phyloP scores from a whole-genome alignment of 768 basidiomycete genomes.

The Fomitopsis pulvina region DNA sequence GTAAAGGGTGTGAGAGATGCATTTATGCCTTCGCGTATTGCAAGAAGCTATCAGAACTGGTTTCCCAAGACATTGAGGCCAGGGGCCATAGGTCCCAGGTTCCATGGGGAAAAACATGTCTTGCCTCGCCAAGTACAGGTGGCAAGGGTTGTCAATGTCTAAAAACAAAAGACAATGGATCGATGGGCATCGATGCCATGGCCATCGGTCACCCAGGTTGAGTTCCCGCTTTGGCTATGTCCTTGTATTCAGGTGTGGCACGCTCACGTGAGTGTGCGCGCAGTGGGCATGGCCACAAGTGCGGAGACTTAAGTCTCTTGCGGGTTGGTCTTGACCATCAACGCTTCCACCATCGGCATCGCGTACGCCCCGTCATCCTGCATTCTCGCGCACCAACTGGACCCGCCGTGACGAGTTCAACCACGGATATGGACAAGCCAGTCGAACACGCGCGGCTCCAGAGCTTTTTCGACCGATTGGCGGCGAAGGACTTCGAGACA shows the following conservation, averaged over 20 bases:
- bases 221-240: neutral
- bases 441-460: neutral
- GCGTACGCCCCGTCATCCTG: neutral
- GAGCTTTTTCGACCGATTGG: conserved; percentile 1
- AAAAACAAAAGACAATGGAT: neutral
- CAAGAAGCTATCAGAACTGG: too few species aligned
- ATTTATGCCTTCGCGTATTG: too few species aligned
- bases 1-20: too few species aligned
- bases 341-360: neutral
- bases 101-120: too few species aligned
- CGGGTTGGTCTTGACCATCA: neutral
- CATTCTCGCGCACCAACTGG: too few species aligned
- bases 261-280: neutral
- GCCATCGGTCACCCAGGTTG: neutral
- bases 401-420: neutral
- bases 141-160: too few species aligned
- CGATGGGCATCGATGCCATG: neutral
- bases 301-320: neutral
- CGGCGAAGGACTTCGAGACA: neutral
- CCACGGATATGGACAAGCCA: neutral
- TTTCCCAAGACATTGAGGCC: too few species aligned
- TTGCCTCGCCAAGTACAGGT: too few species aligned
- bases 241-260: neutral
- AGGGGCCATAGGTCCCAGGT: too few species aligned
- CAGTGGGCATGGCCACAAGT: neutral